Base-by-base conservation (phyloP, 2,329 filamentous ascomycete species). In the Coniochaeta pulveracea region DNA sequence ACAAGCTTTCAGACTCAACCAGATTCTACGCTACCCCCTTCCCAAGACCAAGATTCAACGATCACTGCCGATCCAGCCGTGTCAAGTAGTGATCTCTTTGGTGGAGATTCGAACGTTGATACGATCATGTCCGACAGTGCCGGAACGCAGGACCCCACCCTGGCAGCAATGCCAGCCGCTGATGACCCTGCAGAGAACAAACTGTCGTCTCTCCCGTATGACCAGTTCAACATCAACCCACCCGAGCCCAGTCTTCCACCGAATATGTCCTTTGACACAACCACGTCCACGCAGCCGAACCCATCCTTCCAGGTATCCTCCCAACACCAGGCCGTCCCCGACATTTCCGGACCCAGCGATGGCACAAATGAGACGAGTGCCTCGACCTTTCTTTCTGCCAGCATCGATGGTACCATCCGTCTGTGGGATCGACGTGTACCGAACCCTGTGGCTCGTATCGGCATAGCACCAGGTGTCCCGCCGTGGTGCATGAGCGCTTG, bases 401-500 rank as follows among this genome's bases (percentile, higher is more conserved):
- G 85, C 3, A 85, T 89, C 7, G 82, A 96, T 57, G 88, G 89
- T 34, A 79, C 78, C 1, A 66, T 98, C 27, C 80, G 86, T n/a
- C 76, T 98, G 43, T 98, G 91, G 89, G 93, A 98, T 49, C 67
- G 80, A 3, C 76, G 91, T 14, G 73, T 82, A 41, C 72, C 72
- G 1, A 71, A 80, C 22, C 81, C 89, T 0, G 68, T 94, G 2
- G 86, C 91, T 3, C 76, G 79, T 18, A 89, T 96, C 36, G 66
- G 69, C 2, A 84, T 82, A 12, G 67, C 77, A 9, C 72, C 76
- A 9, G 76, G 77, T 12, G 83, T 85, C 1, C 89, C 91, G 1
- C 91, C 89, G 0, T 98, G 89, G 89, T 96, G 89, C 56, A 95
- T 94, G 77, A 88, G 85, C 43, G 85, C 86, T 1, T 94, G 86